These are phyloP conservation scores for Metschnikowia baotianmanensis DNA, from an alignment of 805 yeast species.

Conservation along the genomic window DNA sequence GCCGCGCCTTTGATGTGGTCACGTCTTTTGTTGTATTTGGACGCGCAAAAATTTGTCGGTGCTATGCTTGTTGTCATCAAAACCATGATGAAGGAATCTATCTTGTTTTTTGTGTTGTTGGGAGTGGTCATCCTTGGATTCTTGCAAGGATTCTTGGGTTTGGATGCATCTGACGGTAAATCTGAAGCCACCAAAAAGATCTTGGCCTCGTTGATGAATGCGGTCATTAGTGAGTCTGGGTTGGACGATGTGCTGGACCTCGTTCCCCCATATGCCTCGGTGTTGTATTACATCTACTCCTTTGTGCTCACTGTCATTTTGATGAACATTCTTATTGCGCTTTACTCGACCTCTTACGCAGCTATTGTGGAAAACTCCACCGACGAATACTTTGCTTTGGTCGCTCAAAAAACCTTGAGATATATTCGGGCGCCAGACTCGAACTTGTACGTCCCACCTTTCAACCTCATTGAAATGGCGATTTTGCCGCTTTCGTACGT, in stretches of 20 bases:
- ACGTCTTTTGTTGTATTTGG: constrained; percentile 70
- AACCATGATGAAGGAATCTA: constrained; percentile 82
- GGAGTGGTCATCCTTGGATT: constrained; percentile 73
- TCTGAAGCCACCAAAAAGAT: constrained; percentile 69
- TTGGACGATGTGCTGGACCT: constrained; percentile 67
- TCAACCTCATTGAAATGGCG: constrained; percentile 65
- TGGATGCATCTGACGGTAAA: constrained; percentile 85
- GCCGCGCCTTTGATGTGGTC: constrained; percentile 90
- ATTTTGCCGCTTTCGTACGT: constrained; percentile 32
- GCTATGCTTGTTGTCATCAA: constrained; percentile 84
- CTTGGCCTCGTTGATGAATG: constrained; percentile 61
- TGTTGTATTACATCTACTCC: constrained; percentile 73
- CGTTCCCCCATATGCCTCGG: constrained; percentile 83
- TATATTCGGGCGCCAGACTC: constrained; percentile 88
- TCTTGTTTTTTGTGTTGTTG: constrained; percentile 76
- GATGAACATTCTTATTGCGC: constrained; percentile 80
- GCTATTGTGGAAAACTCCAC: constrained; percentile 78
- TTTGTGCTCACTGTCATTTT: constrained; percentile 73
- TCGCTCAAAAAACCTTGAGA: constrained; percentile 78
- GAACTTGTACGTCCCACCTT: constrained; percentile 81
- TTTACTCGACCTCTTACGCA: constrained; percentile 81
- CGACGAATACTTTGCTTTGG: constrained; percentile 80
- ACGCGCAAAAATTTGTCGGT: constrained; percentile 79
- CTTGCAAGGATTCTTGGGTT: constrained; percentile 81
- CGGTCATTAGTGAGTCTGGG: constrained; percentile 73